Evolutionary conservation across 108 stramenopile species (phyloP).

Genomic region (Cyclostephanos invisitatus): DNA sequence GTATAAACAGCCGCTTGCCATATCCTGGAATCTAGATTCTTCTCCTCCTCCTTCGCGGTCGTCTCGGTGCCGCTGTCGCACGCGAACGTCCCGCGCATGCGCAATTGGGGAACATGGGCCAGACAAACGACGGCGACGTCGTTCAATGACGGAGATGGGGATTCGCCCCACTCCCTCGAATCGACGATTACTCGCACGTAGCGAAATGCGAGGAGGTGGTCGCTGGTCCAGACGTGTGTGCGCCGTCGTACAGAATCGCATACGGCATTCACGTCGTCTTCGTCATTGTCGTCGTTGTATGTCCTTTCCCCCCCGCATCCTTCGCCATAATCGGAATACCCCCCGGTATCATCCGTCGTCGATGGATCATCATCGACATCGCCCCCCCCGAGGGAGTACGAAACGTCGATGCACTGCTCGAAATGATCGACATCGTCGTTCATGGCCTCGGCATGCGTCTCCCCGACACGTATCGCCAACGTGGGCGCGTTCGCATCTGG

Average conservation of each 20-base stretch:
- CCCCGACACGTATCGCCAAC: constrained; percentile 34
- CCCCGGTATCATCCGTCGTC: background rate
- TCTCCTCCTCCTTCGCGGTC: background rate
- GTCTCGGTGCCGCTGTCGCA: background rate
- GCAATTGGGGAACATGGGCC: constrained; percentile 6
- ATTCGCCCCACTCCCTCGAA: background rate
- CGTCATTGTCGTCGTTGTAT: too few species aligned
- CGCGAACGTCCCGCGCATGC: constrained; percentile 12
- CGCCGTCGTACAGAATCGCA: background rate
- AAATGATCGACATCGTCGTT: constrained; percentile 35
- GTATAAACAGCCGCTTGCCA: constrained; percentile 35
- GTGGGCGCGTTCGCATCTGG: background rate
- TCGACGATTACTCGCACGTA: constrained; percentile 31
- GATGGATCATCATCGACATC: background rate
- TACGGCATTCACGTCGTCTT: background rate
- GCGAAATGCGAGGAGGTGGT: constrained; percentile 39
- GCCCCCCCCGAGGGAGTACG: background rate
- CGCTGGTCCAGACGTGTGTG: constrained; percentile 11
- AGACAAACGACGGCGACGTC: constrained; percentile 12
- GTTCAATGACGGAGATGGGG: background rate
- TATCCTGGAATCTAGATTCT: constrained; percentile 20
- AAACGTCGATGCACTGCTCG: constrained; percentile 42
- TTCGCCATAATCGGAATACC: background rate
- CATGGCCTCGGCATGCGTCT: constrained; percentile 42
- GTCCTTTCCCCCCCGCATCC: background rate